Evolutionary conservation across 345 rosid genomes (phyloP).

Genomic region (Fremontodendron californicum): DNA sequence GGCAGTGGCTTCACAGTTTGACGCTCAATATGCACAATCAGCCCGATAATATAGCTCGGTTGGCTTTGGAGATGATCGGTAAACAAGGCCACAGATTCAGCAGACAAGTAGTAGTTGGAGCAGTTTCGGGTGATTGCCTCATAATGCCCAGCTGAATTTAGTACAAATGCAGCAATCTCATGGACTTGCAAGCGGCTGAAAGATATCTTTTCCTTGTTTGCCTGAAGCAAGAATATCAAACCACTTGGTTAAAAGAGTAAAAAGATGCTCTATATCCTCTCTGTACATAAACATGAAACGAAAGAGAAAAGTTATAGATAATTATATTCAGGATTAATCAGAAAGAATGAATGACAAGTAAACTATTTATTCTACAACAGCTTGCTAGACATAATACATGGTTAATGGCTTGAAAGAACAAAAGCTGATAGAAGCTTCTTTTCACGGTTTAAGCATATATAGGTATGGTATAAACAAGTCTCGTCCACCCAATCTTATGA

Average conservation of each 20-base stretch:
- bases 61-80: conserved; percentile 76
- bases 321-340: not conserved
- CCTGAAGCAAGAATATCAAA: conserved; percentile 39
- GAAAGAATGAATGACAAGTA: not conserved
- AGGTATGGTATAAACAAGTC: not conserved
- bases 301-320: not conserved
- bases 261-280: not conserved
- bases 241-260: not conserved
- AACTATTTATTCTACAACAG: not conserved
- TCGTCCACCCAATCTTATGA: not conserved
- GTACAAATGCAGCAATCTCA: conserved; percentile 91
- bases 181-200: conserved; percentile 82
- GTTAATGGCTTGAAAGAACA: not conserved
- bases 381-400: not conserved
- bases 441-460: not conserved
- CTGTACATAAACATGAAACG: not conserved
- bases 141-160: conserved; percentile 67
- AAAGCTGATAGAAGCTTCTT: not conserved
- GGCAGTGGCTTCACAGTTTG: conserved; percentile 57
- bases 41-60: conserved; percentile 83
- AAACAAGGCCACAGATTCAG: conserved; percentile 92
- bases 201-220: conserved; percentile 88
- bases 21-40: conserved; percentile 85
- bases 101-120: conserved; percentile 73
- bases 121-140: conserved; percentile 79